phyloP scores from a whole-genome alignment of 2,329 filamentous ascomycete species.

The Penicillium sp. region DNA sequence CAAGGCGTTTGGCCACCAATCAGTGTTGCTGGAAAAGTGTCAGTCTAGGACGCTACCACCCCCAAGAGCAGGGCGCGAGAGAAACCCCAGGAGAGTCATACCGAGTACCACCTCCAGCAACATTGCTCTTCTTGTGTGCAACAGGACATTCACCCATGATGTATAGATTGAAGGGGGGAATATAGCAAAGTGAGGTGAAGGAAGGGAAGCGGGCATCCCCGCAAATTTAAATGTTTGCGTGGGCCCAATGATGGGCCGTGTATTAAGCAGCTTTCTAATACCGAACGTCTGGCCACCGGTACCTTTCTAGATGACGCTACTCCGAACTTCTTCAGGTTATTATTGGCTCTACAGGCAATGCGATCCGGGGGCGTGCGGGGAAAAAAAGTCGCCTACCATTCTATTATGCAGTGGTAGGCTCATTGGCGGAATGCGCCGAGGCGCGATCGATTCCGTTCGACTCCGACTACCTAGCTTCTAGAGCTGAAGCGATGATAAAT shows the following conservation, averaged over 20 bases:
- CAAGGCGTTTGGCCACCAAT: constrained; percentile 75
- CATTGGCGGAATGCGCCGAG: constrained; percentile 8
- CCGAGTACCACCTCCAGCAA: constrained; percentile 62
- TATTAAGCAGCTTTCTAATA: constrained; percentile 6
- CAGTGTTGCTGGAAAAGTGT: constrained; percentile 51
- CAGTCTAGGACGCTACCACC: neutral
- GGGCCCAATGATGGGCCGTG: constrained; percentile 3
- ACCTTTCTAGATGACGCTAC: neutral
- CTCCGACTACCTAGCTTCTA: neutral
- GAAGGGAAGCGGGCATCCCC: neutral
- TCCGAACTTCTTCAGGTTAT: neutral
- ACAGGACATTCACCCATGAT: constrained; percentile 34
- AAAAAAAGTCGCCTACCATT: neutral
- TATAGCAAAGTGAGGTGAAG: neutral
- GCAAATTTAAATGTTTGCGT: constrained; percentile 9
- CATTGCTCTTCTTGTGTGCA: constrained; percentile 32
- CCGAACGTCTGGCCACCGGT: neutral
- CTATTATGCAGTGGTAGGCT: neutral
- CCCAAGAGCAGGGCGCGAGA: neutral
- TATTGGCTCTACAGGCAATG: constrained; percentile 1
- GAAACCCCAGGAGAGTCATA: neutral
- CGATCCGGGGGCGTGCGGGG: constrained; percentile 10
- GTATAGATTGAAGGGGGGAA: neutral
- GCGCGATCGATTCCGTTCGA: neutral
- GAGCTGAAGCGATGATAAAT: neutral